Evolutionary conservation across 371 early-diverging fungal genomes (phyloP).

Genomic region (Syncephalastrum sp.): DNA sequence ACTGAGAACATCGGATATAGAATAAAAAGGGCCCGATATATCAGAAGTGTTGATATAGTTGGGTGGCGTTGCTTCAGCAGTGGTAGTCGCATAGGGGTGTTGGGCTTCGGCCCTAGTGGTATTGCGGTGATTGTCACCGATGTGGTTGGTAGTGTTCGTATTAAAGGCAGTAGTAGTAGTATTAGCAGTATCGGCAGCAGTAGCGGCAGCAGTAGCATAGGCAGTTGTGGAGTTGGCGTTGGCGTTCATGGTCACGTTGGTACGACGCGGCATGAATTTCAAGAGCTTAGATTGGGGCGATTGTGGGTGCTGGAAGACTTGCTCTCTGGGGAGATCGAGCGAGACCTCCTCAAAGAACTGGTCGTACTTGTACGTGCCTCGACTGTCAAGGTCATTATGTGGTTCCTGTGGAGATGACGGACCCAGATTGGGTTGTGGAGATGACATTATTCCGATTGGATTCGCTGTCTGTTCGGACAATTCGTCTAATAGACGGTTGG

Average conservation of each 20-base stretch:
- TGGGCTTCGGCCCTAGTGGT: too few species aligned
- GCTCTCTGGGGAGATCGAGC: constrained; percentile 41
- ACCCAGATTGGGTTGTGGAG: not conserved
- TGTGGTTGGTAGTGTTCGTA: constrained; percentile 7
- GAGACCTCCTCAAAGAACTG: constrained; percentile 57
- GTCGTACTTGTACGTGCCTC: constrained; percentile 36
- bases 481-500: constrained; percentile 33
- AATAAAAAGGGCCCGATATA: constrained; percentile 48
- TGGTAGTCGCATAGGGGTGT: not conserved
- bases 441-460: not conserved
- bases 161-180: not conserved
- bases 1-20: constrained; percentile 47
- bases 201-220: too few species aligned
- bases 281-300: constrained; percentile 26
- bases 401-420: constrained; percentile 5
- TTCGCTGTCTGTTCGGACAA: constrained; percentile 11
- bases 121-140: constrained; percentile 6
- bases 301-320: not conserved
- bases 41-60: constrained; percentile 27
- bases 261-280: constrained; percentile 43
- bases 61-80: constrained; percentile 6
- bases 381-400: constrained; percentile 6
- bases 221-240: constrained; percentile 2
- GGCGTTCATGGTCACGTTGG: not conserved
- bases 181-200: too few species aligned